These are phyloP conservation scores for Cynara cardunculus DNA, from an alignment of 129 eudicot genomes.

Conservation along the genomic window DNA sequence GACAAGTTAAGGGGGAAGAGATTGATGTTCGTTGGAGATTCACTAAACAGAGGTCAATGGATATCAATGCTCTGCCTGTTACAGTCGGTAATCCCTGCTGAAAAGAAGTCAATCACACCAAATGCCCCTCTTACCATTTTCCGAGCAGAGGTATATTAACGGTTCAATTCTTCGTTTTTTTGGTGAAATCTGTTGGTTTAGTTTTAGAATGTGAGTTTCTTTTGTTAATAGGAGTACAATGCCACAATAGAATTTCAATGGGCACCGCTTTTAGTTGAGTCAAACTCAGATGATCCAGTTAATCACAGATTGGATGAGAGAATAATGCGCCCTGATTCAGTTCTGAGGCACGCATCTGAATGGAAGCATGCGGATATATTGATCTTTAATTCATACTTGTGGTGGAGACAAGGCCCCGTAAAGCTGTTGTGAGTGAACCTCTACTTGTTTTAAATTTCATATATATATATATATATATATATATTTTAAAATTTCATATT, in stretches of 20 bases:
- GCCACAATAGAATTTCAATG: conserved; percentile 93
- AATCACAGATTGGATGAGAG: conserved; percentile 87
- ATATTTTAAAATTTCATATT: background rate
- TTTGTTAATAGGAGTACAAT: conserved; percentile 69
- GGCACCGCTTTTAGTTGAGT: conserved; percentile 97
- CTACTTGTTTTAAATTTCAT: background rate
- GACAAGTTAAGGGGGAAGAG: conserved; percentile 88
- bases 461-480: too few species aligned
- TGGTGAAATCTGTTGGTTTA: background rate
- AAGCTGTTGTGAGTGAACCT: conserved; percentile 73
- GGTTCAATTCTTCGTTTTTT: background rate
- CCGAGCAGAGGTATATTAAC: conserved; percentile 70
- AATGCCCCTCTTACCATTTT: conserved; percentile 83
- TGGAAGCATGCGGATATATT: conserved; percentile 90
- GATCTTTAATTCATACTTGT: conserved; percentile 82
- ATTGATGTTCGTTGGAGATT: conserved; percentile 92
- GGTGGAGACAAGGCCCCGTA: conserved; percentile 99
- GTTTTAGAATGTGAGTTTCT: background rate
- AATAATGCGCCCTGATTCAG: conserved; percentile 85
- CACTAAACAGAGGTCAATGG: conserved; percentile 98
- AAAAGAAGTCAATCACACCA: conserved; percentile 82
- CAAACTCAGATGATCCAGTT: conserved; percentile 89
- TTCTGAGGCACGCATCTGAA: conserved; percentile 71
- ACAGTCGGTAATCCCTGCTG: conserved; percentile 75
- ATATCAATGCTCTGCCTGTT: conserved; percentile 88